Evolutionary conservation across 352 stramenopile genomes (phyloP).

Genomic region (Globisporangium iwayamae): DNA sequence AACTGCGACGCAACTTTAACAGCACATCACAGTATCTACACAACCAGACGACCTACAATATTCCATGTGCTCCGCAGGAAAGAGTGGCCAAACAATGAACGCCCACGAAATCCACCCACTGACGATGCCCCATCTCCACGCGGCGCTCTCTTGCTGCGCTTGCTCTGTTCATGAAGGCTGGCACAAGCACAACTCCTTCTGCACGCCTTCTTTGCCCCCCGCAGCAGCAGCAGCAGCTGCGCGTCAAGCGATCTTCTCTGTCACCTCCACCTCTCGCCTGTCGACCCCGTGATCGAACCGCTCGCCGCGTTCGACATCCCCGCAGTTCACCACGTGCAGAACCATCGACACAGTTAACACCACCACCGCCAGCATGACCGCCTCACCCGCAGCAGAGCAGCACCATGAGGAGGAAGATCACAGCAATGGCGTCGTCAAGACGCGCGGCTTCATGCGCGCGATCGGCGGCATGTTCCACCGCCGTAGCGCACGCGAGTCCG

Average conservation of each 20-base stretch:
- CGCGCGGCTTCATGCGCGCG: constrained; percentile 40
- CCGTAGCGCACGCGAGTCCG: constrained; percentile 18
- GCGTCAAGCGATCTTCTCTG: constrained; percentile 4
- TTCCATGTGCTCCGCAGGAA: constrained; percentile 9
- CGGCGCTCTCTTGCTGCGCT: not conserved
- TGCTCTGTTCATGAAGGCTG: too few species aligned
- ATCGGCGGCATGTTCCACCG: constrained; percentile 50
- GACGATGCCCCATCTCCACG: not conserved
- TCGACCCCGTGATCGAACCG: not conserved
- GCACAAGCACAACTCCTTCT: constrained; percentile 1
- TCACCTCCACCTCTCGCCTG: not conserved
- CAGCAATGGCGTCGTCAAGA: constrained; percentile 23
- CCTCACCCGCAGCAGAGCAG: constrained; percentile 8
- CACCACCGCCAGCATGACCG: constrained; percentile 1
- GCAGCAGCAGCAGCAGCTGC: constrained; percentile 3
- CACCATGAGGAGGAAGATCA: not conserved
- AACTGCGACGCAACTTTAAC: too few species aligned
- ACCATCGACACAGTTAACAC: constrained; percentile 15
- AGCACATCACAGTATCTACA: not conserved
- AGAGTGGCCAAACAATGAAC: not conserved
- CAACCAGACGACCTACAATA: not conserved
- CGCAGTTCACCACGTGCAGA: constrained; percentile 17
- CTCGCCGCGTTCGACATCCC: not conserved
- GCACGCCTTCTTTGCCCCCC: not conserved
- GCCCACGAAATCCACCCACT: constrained; percentile 12